Base-by-base conservation (phyloP, 2,329 filamentous ascomycete species). In the Talaromyces sp. region DNA sequence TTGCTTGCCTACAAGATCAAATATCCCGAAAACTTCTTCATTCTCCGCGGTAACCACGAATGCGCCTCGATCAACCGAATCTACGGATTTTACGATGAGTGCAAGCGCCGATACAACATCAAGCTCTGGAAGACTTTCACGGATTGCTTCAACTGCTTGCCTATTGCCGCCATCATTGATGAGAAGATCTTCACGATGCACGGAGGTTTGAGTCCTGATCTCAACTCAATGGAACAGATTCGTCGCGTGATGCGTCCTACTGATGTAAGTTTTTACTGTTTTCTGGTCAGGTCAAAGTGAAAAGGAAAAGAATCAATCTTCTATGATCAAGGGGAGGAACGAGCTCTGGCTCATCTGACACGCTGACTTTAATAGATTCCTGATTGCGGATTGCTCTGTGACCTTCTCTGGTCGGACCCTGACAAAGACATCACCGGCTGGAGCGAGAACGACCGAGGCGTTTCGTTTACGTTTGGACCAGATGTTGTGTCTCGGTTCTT, bases 181-280 rank as follows among this genome's bases (percentile, higher is more conserved):
- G 94, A 97, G 82, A 99, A 97, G 88, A 99, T 99, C 73, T 97
- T 99, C 81, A 97, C 92, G 72, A 97, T 99, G 93, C 94, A 99
- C 78, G 94, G 94, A 73, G 94, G 94, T 71, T 80, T 99, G 70
- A 97, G 91, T 76, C 94, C 94, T 45, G 94, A 97, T 74, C 82
- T 99, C 65, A 97, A 97, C 83, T 97, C 92, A 35, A 99, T 99
- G 94, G 94, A 99, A 81, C 93, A 99, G 81, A 99, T 99, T 69
- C 91, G 94, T 74, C 89, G 93, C 68, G 93, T 99, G 67, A 97
- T 97, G 92, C 89, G 94, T 70, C 94, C 94, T 61, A 99, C 94
- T 69, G 94, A 99, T 83, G 93, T 97, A 85, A 81, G 92, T 85
- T 43, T 37, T 54, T 40, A 45, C 53, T 53, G 25, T 3, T 58